Evolutionary conservation across 2,329 filamentous ascomycete genomes (phyloP).

Genomic region (Curvularia hawaiiensis): DNA sequence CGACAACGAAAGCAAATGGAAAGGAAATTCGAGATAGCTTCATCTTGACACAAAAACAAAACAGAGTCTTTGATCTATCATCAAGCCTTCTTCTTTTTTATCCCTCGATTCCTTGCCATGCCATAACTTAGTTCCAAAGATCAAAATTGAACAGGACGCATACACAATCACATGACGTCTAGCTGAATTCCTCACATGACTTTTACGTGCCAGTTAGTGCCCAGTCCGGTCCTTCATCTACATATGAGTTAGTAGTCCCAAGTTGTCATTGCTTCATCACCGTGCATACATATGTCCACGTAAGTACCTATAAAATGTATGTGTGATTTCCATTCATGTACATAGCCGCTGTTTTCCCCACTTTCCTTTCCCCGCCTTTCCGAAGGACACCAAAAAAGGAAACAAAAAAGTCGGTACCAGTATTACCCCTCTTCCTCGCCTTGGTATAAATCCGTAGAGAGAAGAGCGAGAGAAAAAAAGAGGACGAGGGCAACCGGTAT

Average conservation of each 20-base stretch:
- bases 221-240: background rate
- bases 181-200: background rate
- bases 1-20: background rate
- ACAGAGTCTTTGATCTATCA: background rate
- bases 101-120: too few relatives aligned
- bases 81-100: background rate
- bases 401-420: background rate
- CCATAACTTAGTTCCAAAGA: background rate
- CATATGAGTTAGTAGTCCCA: background rate
- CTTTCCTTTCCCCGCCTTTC: background rate
- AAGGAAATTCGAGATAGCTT: background rate
- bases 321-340: conserved; percentile 1
- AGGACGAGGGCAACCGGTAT: background rate
- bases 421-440: background rate
- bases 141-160: background rate
- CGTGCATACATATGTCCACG: background rate
- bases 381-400: background rate
- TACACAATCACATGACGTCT: background rate
- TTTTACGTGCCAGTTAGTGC: background rate
- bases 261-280: background rate
- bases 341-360: background rate
- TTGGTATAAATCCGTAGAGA: background rate
- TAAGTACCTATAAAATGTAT: background rate
- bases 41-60: background rate
- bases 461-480: background rate